These are phyloP conservation scores for Fusarium buharicum DNA, from an alignment of 2,329 filamentous ascomycete species.

Conservation along the genomic window DNA sequence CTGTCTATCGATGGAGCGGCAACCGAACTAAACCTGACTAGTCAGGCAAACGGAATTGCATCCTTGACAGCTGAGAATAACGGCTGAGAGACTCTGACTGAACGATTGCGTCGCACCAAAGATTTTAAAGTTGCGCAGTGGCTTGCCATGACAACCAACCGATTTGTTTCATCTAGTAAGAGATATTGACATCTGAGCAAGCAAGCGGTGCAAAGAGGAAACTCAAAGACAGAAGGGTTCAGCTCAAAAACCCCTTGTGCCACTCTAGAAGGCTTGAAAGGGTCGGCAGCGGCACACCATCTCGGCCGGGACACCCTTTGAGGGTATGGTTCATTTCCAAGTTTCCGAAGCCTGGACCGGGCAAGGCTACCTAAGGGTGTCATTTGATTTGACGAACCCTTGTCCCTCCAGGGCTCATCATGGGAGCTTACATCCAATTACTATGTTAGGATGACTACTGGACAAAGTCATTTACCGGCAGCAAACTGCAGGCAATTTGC, in stretches of 20 bases:
- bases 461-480: background rate
- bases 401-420: conserved; percentile 32
- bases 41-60: conserved; percentile 16
- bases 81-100: background rate
- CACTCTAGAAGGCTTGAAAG: conserved; percentile 1
- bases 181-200: conserved; percentile 17
- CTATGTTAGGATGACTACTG: conserved; percentile 3
- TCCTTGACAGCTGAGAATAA: conserved; percentile 10
- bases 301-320: conserved; percentile 31
- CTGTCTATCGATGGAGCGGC: conserved; percentile 24
- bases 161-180: conserved; percentile 5
- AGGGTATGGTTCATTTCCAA: conserved; percentile 33
- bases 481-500: background rate
- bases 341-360: too few relatives aligned
- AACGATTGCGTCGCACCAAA: background rate
- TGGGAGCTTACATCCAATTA: background rate
- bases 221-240: conserved; percentile 13
- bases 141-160: conserved; percentile 29
- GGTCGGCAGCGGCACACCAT: conserved; percentile 35
- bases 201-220: conserved; percentile 2
- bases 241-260: conserved; percentile 16
- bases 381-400: conserved; percentile 25
- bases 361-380: conserved; percentile 22
- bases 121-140: conserved; percentile 38
- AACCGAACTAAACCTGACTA: conserved; percentile 22